phyloP scores from a whole-genome alignment of 164 flowering plant genomes.

The Chimonanthus praecox region DNA sequence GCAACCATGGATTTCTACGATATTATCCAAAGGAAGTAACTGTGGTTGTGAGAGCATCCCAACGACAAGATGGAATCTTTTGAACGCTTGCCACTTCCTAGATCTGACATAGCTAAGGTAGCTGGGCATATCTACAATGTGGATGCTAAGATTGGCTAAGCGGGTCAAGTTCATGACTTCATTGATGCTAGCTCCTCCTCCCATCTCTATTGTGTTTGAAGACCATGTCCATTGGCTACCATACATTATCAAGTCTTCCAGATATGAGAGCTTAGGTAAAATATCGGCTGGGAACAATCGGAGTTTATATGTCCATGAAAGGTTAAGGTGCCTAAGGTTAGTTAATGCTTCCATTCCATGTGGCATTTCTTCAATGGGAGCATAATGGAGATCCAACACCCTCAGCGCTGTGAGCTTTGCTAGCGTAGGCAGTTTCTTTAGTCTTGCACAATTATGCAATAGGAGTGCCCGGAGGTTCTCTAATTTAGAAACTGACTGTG shows the following conservation, averaged over 20 bases:
- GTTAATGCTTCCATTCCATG: slow-evolving; percentile 9
- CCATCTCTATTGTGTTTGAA: neutral
- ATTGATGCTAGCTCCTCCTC: neutral
- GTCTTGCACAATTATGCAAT: neutral
- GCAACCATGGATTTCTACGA: slow-evolving; percentile 2
- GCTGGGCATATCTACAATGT: neutral
- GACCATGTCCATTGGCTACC: slow-evolving; percentile 3
- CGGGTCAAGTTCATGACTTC: slow-evolving; percentile 3
- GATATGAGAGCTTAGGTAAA: neutral
- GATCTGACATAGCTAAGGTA: neutral
- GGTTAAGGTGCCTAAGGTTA: slow-evolving; percentile 14
- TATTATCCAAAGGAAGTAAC: neutral
- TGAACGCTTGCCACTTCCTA: slow-evolving; percentile 1
- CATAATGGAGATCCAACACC: slow-evolving; percentile 7
- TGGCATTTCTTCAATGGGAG: slow-evolving; percentile 4
- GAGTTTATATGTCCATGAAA: slow-evolving; percentile 5
- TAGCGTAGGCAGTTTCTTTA: slow-evolving; percentile 14
- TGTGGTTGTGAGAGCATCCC: neutral
- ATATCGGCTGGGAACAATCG: neutral
- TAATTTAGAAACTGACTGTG: slow-evolving; percentile 22
- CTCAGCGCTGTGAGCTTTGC: slow-evolving; percentile 11
- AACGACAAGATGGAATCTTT: slow-evolving; percentile 1
- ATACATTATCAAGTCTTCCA: slow-evolving; percentile 5
- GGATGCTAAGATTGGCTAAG: neutral
- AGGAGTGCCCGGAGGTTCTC: slow-evolving; percentile 11